phyloP scores from a whole-genome alignment of 306 rosid species.

The Prunus davidiana region DNA sequence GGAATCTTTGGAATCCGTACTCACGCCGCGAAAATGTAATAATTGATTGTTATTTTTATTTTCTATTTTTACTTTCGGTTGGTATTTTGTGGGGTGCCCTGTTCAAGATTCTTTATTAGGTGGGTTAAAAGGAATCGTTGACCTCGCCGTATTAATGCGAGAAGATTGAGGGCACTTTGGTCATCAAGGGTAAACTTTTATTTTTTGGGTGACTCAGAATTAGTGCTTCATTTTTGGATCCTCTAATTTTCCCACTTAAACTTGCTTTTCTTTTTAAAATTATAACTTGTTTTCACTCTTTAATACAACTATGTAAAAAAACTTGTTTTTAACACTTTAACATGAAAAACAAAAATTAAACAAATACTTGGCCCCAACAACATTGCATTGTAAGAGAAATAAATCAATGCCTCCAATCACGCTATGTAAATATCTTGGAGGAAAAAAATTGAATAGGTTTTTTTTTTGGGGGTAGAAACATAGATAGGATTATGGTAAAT shows the following conservation, averaged over 20 bases:
- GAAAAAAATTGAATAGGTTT: neutral
- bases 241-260: no score
- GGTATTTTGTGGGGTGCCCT: slow-evolving; percentile 1
- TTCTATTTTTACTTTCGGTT: neutral
- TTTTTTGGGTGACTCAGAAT: neutral
- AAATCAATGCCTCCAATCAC: neutral
- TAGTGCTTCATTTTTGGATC: no score
- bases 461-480: no score
- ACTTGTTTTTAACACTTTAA: neutral
- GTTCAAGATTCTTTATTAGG: slow-evolving; percentile 37
- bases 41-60: neutral
- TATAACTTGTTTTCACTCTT: neutral
- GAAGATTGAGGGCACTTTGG: neutral
- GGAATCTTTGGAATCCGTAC: slow-evolving; percentile 56
- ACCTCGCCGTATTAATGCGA: slow-evolving; percentile 11
- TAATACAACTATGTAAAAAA: neutral
- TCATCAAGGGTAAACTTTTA: neutral
- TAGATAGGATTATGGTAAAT: no score
- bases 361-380: neutral
- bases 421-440: neutral
- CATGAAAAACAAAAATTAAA: neutral
- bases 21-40: slow-evolving; percentile 38
- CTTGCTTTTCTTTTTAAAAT: neutral
- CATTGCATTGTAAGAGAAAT: neutral
- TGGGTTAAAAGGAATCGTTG: slow-evolving; percentile 35